Conservation (phyloP, 1,139 yeast species). For the Yamadazyma triangularis region DNA sequence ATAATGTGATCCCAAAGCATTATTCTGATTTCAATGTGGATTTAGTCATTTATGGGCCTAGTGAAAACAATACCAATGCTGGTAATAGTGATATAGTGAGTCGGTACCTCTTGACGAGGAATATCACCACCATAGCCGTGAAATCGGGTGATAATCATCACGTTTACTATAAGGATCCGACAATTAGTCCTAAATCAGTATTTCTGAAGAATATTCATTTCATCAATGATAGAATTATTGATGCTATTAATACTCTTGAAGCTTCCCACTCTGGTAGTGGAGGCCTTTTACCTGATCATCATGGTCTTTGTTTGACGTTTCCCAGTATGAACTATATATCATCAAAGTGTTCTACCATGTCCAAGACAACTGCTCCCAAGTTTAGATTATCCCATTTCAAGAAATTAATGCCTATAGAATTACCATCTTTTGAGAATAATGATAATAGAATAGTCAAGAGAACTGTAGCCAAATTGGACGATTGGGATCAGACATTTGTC, state of each 20-base stretch:
- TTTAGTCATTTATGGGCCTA: constrained; percentile 38
- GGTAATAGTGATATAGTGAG: constrained; percentile 12
- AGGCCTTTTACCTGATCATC: constrained; percentile 26
- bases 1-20: constrained; percentile 27
- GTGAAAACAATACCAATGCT: constrained; percentile 19
- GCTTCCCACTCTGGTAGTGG: constrained; percentile 4
- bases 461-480: constrained; percentile 4
- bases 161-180: constrained; percentile 31
- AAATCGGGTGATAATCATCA: constrained; percentile 26
- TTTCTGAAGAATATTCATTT: constrained; percentile 23
- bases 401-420: constrained; percentile 7
- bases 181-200: constrained; percentile 19
- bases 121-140: constrained; percentile 25
- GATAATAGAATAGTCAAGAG: constrained; percentile 4
- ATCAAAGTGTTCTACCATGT: constrained; percentile 10
- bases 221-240: constrained; percentile 19
- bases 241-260: constrained; percentile 16
- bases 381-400: constrained; percentile 3
- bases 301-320: constrained; percentile 25
- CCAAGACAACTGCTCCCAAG: constrained; percentile 1
- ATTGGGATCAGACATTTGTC: constrained; percentile 10
- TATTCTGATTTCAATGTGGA: constrained; percentile 31
- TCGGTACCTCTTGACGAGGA: constrained; percentile 18
- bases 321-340: constrained; percentile 15
- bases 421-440: constrained; percentile 6